These are phyloP conservation scores for Xylariaceae sp. DNA, from an alignment of 2,329 filamentous ascomycete species.

Conservation along the genomic window DNA sequence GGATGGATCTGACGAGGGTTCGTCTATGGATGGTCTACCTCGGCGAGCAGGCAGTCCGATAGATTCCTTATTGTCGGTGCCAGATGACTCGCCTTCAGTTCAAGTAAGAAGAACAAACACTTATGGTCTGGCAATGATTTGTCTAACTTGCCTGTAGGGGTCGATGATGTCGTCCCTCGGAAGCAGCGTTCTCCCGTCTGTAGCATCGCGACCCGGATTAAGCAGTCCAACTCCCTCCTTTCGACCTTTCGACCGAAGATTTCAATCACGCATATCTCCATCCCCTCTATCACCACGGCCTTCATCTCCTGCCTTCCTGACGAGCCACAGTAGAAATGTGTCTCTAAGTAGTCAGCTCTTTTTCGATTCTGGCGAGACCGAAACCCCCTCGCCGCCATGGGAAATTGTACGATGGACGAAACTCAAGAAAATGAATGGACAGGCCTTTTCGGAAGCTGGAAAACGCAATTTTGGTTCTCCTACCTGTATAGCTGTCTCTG, in stretches of 20 bases:
- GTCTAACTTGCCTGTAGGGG: conserved; percentile 51
- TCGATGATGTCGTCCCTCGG: conserved; percentile 71
- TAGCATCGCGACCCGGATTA: conserved; percentile 70
- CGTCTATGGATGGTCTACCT: conserved; percentile 57
- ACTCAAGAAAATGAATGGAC: conserved; percentile 84
- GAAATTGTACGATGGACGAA: conserved; percentile 97
- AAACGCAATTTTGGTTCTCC: conserved; percentile 91
- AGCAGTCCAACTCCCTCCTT: conserved; percentile 80
- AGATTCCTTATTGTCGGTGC: conserved; percentile 73
- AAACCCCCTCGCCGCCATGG: conserved; percentile 84
- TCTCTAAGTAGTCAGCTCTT: conserved; percentile 77
- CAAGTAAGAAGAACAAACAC: conserved; percentile 60
- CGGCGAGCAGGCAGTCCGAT: conserved; percentile 69
- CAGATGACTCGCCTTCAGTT: conserved; percentile 84
- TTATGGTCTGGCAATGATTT: conserved; percentile 10
- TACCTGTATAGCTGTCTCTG: conserved; percentile 87
- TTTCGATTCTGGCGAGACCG: conserved; percentile 67
- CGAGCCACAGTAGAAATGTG: conserved; percentile 79
- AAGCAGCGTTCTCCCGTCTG: conserved; percentile 75
- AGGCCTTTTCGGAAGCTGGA: conserved; percentile 91
- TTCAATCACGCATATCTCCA: conserved; percentile 82
- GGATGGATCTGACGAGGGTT: conserved; percentile 59
- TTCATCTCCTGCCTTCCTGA: conserved; percentile 78
- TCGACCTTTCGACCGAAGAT: conserved; percentile 91
- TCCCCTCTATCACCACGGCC: conserved; percentile 68